Base-by-base conservation (phyloP, 192 early-diverging fungal genomes). In the Endogone sp. region DNA sequence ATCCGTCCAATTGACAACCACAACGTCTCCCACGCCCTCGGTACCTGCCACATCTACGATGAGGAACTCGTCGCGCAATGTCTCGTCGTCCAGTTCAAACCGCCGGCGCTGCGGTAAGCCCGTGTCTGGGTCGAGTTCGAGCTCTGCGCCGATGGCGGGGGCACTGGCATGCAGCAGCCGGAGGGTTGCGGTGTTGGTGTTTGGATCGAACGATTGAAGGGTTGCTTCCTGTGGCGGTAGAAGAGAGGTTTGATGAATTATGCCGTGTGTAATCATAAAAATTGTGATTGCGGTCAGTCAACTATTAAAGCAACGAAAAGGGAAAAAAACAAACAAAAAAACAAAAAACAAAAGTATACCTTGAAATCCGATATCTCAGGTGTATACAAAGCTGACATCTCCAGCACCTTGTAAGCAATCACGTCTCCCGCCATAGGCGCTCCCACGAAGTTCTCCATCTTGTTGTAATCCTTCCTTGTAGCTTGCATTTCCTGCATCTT, bases 311-410 rank as follows among this genome's bases (percentile, higher is more conserved):
- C n/a, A n/a, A n/a, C n/a, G n/a, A n/a, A n/a, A n/a, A n/a, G n/a
- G n/a, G n/a, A n/a, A n/a, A n/a, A n/a, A n/a, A n/a, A n/a, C n/a
- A 49, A 49, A 49, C 6, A 49, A 49, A 44, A 44, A 44, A 44
- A 60, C 4, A 28, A 23, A 60, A 60, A 28, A 60, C 4, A 28
- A 26, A 0, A 16, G 10, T 1, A 11, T 22, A 60, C 59, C 21
- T 60, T 60, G 59, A 26, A 60, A 28, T 60, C 59, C 22, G 59
- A 60, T 21, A 60, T 22, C 24, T 26, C 59, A 60, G 59, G 59
- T 21, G 27, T 60, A 21, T 60, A 60, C 22, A 10, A 26, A 6
- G 22, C 21, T 1, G 59, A 60, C 27, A 60, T 23, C 27, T 60
- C 59, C 24, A 60, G 59, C 22, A 60, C 27, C 59, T 22, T 8